Base-by-base conservation (phyloP, 129 eudicot species). In the Escallonia herrerae region DNA sequence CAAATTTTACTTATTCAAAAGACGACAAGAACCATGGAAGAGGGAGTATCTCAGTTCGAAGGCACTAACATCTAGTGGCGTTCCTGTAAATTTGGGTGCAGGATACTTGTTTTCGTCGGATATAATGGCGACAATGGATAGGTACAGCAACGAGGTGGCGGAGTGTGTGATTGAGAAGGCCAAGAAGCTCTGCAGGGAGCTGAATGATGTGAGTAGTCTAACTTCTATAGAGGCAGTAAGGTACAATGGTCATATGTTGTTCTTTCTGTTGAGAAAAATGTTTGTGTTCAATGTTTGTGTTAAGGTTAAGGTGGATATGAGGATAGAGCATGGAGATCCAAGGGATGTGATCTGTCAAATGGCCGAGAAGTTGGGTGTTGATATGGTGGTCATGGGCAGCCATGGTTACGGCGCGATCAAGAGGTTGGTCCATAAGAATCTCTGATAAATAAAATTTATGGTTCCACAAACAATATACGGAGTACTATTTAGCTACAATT, bases 161-260 rank as follows among this genome's bases (percentile, higher is more conserved):
- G 13, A 60, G 59, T 53, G 40, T 39, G 80, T 81, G 43, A 43
- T 73, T 50, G 68, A 81, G n/a, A 76, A 65, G 67, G 86, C 86
- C 39, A 60, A 44, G 51, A 65, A 22, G 15, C 3, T 65, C 5
- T 81, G 86, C 77, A 61, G 60, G 10, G 74, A 69, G 13, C 14
- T 70, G 11, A 39, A 40, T 39, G 33, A 58, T 3, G 80, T 69
- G 15, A 45, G 47, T 46, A 46, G 50, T 22, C 33, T 22, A 0
- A 22, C 33, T 22, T 22, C 33, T 22, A 22, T 22, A 1, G 33
- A 22, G 33, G 33, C 33, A 22, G 33, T 22, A 22, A 22, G 33
- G 33, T 22, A 22, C 33, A 22, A 22, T 22, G 33, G 33, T 22
- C 33, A 22, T 22, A 22, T 22, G 33, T 22, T 22, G 33, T 22